Conservation (phyloP, 2,329 filamentous ascomycete genomes). For the Colletotrichum neosansevieriae region DNA sequence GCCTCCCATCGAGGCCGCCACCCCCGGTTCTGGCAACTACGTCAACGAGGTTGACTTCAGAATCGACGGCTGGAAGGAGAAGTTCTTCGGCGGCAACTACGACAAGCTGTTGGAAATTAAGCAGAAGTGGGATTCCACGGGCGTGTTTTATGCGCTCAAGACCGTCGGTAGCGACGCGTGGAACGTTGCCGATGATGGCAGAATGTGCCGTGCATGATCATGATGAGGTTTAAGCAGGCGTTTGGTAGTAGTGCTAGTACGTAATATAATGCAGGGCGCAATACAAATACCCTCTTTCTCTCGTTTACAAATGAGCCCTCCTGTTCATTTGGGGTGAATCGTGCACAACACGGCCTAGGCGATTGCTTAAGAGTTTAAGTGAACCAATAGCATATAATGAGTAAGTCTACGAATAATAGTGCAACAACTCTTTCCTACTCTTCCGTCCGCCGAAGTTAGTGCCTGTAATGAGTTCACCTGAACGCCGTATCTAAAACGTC, state of each 20-base stretch:
- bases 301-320: not conserved
- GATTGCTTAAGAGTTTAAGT: too few species aligned
- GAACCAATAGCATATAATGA: too few species aligned
- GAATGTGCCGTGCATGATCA: constrained; percentile 51
- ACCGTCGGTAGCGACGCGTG: constrained; percentile 66
- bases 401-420: too few species aligned
- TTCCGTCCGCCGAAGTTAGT: too few species aligned
- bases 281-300: not conserved
- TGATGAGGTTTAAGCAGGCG: constrained; percentile 1
- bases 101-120: constrained; percentile 57
- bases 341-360: too few species aligned
- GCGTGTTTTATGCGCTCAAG: constrained; percentile 60
- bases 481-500: too few species aligned
- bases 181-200: constrained; percentile 53
- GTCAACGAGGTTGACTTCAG: constrained; percentile 65
- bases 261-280: constrained; percentile 1
- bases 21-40: constrained; percentile 59
- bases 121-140: constrained; percentile 60
- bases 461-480: too few species aligned
- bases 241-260: constrained; percentile 12
- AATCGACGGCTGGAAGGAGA: constrained; percentile 58
- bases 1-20: constrained; percentile 42
- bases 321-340: too few species aligned
- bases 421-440: too few species aligned
- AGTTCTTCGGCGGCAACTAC: constrained; percentile 63